Base-by-base conservation (phyloP, 805 yeast species). In the Lipomyces kockii region DNA sequence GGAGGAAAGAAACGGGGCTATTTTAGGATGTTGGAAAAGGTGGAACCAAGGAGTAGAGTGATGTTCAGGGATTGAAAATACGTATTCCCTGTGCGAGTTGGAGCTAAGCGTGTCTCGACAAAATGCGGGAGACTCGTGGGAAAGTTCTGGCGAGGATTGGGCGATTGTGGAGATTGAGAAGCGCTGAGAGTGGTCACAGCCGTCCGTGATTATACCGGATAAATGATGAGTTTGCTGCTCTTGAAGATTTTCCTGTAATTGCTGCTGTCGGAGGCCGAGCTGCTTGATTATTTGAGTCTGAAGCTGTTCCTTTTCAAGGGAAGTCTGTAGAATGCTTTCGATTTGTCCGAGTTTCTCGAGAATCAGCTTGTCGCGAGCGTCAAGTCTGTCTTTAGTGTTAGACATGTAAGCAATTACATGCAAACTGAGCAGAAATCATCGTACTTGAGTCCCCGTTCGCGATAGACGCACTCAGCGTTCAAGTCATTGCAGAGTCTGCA, bases 1-100 rank as follows among this genome's bases (percentile, higher is more conserved):
- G 14, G 25, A 5, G 8, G 67, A 66, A 14, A 66, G 49, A 4
- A 66, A 49, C 11, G 34, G 29, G 6, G 67, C 12, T n/a, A 63
- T 39, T 29, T 43, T 32, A 7, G 58, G 67, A 46, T 56, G 54
- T 35, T 29, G 59, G 29, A 64, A 32, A n/a, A 66, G 49, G 57
- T 66, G 60, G 8, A 64, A 55, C 70, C 70, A 66, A 5, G 70
- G 57, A 14, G 70, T 66, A 0, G 67, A 66, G 53, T 66, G 68
- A 27, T 66, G 58, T 20, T 66, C 67, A 11, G 70, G 70, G 32
- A 66, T 66, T 1, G 68, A 66, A 53, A 64, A 66, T 9, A 64
- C 64, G 58, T 56, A 63, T 9, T 64, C 68, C 17, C 29, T 37
- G 17, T 51, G 53, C 12, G 51, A 4, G 17, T 32, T 25, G 2